Conservation (phyloP, 345 rosid species). For the Euphorbia lathyris region DNA sequence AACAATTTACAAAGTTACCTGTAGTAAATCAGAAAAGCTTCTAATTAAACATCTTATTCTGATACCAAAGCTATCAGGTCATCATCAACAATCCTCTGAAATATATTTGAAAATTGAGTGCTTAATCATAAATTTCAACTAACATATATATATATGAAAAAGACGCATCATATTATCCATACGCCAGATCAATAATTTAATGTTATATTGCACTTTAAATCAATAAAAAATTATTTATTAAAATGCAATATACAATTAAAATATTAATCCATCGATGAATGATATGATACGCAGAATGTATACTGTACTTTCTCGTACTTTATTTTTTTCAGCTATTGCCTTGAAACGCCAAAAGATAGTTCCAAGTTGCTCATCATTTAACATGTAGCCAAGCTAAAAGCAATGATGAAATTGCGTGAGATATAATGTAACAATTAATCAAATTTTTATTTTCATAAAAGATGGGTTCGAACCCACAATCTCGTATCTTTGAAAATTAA, state of each 20-base stretch:
- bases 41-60: constrained; percentile 92
- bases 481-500: constrained; percentile 3
- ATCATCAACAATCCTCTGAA: constrained; percentile 80
- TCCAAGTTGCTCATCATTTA: constrained; percentile 68
- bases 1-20: constrained; percentile 41
- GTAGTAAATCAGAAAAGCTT: constrained; percentile 61
- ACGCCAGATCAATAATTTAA: too few relatives aligned
- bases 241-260: too few relatives aligned
- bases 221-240: too few relatives aligned
- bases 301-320: constrained; percentile 38
- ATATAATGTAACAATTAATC: too few relatives aligned
- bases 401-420: constrained; percentile 17
- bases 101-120: constrained; percentile 16
- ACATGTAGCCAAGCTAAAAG: constrained; percentile 77
- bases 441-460: too few relatives aligned
- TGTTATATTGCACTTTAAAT: too few relatives aligned
- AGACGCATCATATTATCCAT: too few relatives aligned
- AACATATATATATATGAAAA: too few relatives aligned
- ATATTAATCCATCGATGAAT: too few relatives aligned
- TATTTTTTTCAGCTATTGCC: constrained; percentile 82
- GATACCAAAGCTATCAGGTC: constrained; percentile 86
- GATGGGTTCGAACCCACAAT: too few relatives aligned
- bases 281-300: too few relatives aligned
- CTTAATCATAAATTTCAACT: constrained; percentile 13
- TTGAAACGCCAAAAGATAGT: constrained; percentile 85